Conservation (phyloP, 208 protist genomes). For the Lotmaria passim region DNA sequence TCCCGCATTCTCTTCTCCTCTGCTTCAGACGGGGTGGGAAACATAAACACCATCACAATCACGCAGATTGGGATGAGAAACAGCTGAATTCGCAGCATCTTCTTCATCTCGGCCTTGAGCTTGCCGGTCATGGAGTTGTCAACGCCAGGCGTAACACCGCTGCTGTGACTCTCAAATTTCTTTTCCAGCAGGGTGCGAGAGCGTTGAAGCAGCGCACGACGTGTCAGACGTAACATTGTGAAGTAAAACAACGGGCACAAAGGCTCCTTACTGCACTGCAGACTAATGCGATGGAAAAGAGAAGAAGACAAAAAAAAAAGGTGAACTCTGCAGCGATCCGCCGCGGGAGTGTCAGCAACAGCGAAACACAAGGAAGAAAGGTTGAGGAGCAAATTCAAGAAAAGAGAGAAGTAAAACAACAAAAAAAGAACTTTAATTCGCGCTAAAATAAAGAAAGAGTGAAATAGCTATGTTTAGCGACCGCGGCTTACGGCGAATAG, state of each 20-base stretch:
- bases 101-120: constrained; percentile 73
- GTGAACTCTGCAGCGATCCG: not conserved
- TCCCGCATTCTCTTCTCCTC: constrained; percentile 74
- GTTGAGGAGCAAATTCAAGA: too few species aligned
- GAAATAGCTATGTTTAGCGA: too few species aligned
- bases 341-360: not conserved
- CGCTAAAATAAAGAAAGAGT: too few species aligned
- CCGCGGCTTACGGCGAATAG: too few species aligned
- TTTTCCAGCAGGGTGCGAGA: constrained; percentile 52
- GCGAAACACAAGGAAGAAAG: too few species aligned
- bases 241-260: not conserved
- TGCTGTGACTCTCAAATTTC: constrained; percentile 56
- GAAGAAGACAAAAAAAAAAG: not conserved
- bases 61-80: constrained; percentile 71
- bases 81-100: constrained; percentile 84
- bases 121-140: constrained; percentile 67
- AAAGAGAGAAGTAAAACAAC: too few species aligned
- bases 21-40: constrained; percentile 61
- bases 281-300: not conserved
- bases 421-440: too few species aligned
- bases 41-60: constrained; percentile 66
- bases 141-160: constrained; percentile 19
- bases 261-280: not conserved
- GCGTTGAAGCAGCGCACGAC: constrained; percentile 25
- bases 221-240: constrained; percentile 56